Base-by-base conservation (phyloP, 345 rosid genomes). In the Eucalyptus fibrosa region DNA sequence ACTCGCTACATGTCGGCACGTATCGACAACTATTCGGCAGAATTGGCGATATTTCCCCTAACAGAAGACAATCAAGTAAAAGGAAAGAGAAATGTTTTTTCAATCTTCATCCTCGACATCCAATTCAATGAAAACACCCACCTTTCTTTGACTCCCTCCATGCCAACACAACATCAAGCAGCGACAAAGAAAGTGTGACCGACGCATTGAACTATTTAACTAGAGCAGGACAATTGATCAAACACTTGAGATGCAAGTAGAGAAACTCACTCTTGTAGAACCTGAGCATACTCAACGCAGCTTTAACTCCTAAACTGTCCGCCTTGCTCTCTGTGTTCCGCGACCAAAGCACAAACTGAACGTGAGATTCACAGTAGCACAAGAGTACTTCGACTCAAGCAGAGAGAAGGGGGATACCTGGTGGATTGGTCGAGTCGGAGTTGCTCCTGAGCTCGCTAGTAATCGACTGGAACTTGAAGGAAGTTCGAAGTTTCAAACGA, bases 11-110 rank as follows among this genome's bases (percentile, higher is more conserved):
- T 11, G 99, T 95, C 6, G 99, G 99, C 42, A 96, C 92, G 69
- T 95, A 96, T 50, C 99, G 91, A 91, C 98, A 97, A 91, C 98
- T 97, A 26, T 93, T 96, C 1, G 96, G 99, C 89, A 96, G 40
- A 77, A 96, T 17, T 72, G 98, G 99, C 47, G 99, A 97, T 90
- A 96, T 97, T 91, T 97, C 99, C 91, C 97, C 99, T 96, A 93
- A 89, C 92, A 90, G 47, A 77, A 77, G 47, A 2, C 59, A 90
- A 65, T 81, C 87, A 26, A 53, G 19, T 34, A 34, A 34, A 26
- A 37, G 37, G 67, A 53, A 86, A 51, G 55, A 72, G 15, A 23
- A 37, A 72, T 19, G 0, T 6, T 11, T 21, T 77, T 40, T 40
- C 45, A 37, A 40, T 40, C 47, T 40, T 21, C 83, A 37, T 77